phyloP scores from a whole-genome alignment of 768 basidiomycete genomes.

The Vararia minispora region DNA sequence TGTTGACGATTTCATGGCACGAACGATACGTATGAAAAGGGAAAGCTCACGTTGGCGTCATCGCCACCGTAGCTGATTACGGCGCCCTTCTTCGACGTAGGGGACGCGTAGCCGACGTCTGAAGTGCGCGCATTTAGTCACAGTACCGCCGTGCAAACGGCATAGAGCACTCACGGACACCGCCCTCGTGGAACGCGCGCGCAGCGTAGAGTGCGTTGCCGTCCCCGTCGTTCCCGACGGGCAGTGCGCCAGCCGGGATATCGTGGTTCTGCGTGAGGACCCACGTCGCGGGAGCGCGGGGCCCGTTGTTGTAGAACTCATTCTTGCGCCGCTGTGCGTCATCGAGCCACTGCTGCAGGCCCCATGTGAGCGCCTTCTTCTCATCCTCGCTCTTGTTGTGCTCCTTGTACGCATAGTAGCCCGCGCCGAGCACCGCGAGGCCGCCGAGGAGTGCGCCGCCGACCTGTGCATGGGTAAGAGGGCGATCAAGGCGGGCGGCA shows the following conservation, averaged over 20 bases:
- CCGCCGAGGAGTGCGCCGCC: conserved; percentile 55
- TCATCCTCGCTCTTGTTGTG: conserved; percentile 49
- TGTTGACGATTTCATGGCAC: conserved; percentile 18
- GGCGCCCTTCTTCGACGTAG: conserved; percentile 46
- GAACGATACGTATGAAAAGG: not conserved
- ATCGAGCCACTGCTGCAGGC: conserved; percentile 37
- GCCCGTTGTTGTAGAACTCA: conserved; percentile 32
- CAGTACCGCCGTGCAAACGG: conserved; percentile 8
- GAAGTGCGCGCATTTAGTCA: conserved; percentile 1
- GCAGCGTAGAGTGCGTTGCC: conserved; percentile 44
- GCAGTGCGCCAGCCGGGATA: conserved; percentile 49
- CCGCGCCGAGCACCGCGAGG: conserved; percentile 38
- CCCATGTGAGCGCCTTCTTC: conserved; percentile 43
- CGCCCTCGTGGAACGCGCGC: conserved; percentile 46
- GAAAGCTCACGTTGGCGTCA: conserved; percentile 40
- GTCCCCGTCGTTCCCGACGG: conserved; percentile 39
- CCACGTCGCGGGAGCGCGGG: conserved; percentile 46
- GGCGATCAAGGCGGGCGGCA: not conserved
- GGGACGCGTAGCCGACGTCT: conserved; percentile 62
- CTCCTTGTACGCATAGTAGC: conserved; percentile 38
- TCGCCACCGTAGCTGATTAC: conserved; percentile 51
- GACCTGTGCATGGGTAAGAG: conserved; percentile 27
- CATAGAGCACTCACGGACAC: conserved; percentile 32
- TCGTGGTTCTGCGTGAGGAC: conserved; percentile 43
- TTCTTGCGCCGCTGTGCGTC: conserved; percentile 47